Percentiles rank a stretch among this genome's conserved stretches.
phyloP scores from a whole-genome alignment of 1,284 basidiomycete genomes.

The Athelia sp. region DNA sequence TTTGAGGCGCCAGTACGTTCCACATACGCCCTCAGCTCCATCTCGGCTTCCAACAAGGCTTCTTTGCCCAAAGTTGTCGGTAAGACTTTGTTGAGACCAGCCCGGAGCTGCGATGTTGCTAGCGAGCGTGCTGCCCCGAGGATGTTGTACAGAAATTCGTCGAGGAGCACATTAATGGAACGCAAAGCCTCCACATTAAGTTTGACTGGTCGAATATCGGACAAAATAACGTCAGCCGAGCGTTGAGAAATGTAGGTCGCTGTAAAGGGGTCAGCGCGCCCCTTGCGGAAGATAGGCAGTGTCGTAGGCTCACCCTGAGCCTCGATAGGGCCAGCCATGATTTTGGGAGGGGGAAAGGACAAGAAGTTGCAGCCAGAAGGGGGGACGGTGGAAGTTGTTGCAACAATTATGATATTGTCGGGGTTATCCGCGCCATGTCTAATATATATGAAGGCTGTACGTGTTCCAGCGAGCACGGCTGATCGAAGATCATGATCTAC shows the following conservation, averaged over 20 bases:
- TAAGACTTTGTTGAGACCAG: constrained; percentile 67
- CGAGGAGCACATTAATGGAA: constrained; percentile 80
- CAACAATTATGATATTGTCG: too few species aligned
- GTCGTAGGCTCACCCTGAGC: constrained; percentile 26
- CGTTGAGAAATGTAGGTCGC: constrained; percentile 72
- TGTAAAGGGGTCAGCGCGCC: constrained; percentile 14
- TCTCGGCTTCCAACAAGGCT: constrained; percentile 86
- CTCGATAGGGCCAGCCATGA: constrained; percentile 33
- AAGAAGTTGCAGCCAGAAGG: not conserved
- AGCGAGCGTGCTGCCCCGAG: constrained; percentile 71
- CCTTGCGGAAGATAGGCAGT: not conserved
- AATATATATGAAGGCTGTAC: too few species aligned
- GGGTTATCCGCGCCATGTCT: too few species aligned
- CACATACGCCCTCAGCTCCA: constrained; percentile 84
- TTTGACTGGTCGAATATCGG: constrained; percentile 85
- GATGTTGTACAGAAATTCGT: constrained; percentile 80
- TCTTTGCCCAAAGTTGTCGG: constrained; percentile 82
- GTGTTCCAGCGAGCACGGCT: too few species aligned
- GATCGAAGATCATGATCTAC: too few species aligned
- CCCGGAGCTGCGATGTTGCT: constrained; percentile 69
- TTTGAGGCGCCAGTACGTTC: constrained; percentile 52
- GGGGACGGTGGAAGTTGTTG: too few species aligned
- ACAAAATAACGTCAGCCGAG: constrained; percentile 85
- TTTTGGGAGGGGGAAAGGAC: constrained; percentile 11
- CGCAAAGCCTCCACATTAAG: constrained; percentile 70